Percentiles rank a stretch among this genome's conserved stretches.
Evolutionary conservation across 208 protist genomes (phyloP).

Genomic region (Crithidia bombi): DNA sequence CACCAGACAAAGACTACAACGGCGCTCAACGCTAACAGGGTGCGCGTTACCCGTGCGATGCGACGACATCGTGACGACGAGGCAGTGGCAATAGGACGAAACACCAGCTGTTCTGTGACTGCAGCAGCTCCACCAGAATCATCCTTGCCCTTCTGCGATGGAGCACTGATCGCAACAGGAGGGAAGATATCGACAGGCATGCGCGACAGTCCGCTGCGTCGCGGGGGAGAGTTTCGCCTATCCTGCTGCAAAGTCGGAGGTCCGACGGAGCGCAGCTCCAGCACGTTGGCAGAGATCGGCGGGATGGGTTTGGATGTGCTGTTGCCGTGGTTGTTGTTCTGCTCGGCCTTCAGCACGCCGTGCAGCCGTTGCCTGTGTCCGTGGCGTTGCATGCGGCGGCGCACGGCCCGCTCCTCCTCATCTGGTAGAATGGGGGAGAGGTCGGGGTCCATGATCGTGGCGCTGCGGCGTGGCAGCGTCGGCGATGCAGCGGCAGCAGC

Average conservation of each 20-base stretch:
- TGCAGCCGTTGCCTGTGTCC: background rate
- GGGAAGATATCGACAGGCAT: background rate
- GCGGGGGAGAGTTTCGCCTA: background rate
- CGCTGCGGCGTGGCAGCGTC: slow-evolving; percentile 26
- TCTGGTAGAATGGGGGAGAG: slow-evolving; percentile 61
- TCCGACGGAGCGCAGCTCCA: slow-evolving; percentile 5
- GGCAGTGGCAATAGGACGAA: slow-evolving; percentile 13
- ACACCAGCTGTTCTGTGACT: background rate
- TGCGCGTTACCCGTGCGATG: background rate
- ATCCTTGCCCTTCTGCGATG: background rate
- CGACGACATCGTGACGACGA: background rate
- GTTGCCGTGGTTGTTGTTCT: background rate
- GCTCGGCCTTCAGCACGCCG: background rate
- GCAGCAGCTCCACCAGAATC: background rate
- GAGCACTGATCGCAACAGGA: background rate
- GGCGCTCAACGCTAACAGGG: background rate
- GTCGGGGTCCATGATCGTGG: slow-evolving; percentile 48
- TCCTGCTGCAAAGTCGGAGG: background rate
- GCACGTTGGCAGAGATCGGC: background rate
- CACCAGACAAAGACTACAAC: slow-evolving; percentile 9
- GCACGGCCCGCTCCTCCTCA: slow-evolving; percentile 32
- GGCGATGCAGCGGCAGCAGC: background rate
- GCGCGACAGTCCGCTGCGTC: background rate
- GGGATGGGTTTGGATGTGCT: too few species aligned
- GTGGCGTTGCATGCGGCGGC: slow-evolving; percentile 22